These are phyloP conservation scores for Neonectria faginata DNA, from an alignment of 2,329 filamentous ascomycete genomes.

Conservation along the genomic window DNA sequence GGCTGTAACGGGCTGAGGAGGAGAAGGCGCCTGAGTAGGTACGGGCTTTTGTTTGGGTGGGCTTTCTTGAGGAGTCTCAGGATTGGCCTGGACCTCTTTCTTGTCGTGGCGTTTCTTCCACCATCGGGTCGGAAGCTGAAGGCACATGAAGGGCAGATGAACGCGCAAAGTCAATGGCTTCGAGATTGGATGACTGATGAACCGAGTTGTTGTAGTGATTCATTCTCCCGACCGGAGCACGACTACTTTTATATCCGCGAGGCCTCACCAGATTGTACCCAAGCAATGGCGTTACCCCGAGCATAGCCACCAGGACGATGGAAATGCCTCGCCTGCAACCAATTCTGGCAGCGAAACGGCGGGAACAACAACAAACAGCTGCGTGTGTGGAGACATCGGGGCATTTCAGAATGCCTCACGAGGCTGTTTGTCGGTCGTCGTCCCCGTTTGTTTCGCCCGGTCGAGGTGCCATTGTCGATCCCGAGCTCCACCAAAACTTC, in stretches of 20 bases:
- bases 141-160: background rate
- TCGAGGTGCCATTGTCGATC: background rate
- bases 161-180: background rate
- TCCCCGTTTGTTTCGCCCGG: background rate
- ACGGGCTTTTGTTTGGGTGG: background rate
- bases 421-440: background rate
- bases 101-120: slow-evolving; percentile 1
- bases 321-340: background rate
- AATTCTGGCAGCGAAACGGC: too few species aligned
- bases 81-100: background rate
- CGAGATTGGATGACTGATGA: background rate
- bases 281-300: background rate
- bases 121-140: background rate
- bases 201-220: background rate
- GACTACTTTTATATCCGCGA: background rate
- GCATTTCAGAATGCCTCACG: background rate
- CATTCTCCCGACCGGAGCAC: background rate
- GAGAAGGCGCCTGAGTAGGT: too few species aligned
- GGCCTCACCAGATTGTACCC: background rate
- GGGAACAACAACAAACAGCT: too few species aligned
- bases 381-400: background rate
- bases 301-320: background rate
- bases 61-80: background rate
- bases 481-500: background rate
- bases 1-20: background rate